Base-by-base conservation (phyloP, 306 rosid species). In the Lupinus albus region DNA sequence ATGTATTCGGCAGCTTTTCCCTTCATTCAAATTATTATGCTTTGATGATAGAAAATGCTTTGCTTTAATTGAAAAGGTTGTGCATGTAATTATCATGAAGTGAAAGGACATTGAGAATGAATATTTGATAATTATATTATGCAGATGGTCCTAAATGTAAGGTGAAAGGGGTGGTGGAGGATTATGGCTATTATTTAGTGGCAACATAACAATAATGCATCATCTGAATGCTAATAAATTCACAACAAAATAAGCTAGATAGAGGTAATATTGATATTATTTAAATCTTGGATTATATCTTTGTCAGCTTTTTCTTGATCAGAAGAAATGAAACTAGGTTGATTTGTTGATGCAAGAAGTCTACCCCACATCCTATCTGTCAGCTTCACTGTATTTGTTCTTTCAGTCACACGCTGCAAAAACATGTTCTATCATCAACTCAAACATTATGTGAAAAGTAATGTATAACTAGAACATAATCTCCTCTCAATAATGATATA, bases 301-400 rank as follows among this genome's bases (percentile, higher is more conserved):
- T 46, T 56, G 38, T 70, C 78, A 72, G 59, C 76, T 13, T 42
- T 64, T 60, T 71, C 85, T 46, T 63, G 74, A 60, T 83, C 62
- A 58, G 64, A 42, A 12, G 68, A 64, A 71, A 84, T 35, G 73
- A 93, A 93, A 76, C 95, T 83, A 45, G 98, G 98, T 64, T 93
- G 98, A 65, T 93, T 89, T 11, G 96, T 93, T 0, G 98, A 93
- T 56, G 88, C 91, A 70, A 93, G 95, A 86, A 89, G 88, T 69
- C 97, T 89, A 60, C 94, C 98, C 97, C 98, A 93, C 95, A 89
- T 86, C 71, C 97, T 82, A 41, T 79, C 95, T 0, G 89, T 88
- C 68, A 93, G 71, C 72, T 53, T 32, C 11, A 89, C 94, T 4
- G 80, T 89, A 50, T 89, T 83, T 76, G 56, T 82, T 5, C 50